Percentiles rank a stretch among this genome's conserved stretches.
phyloP scores from a whole-genome alignment of 2,329 filamentous ascomycete species.

The Cladosporium phlei region DNA sequence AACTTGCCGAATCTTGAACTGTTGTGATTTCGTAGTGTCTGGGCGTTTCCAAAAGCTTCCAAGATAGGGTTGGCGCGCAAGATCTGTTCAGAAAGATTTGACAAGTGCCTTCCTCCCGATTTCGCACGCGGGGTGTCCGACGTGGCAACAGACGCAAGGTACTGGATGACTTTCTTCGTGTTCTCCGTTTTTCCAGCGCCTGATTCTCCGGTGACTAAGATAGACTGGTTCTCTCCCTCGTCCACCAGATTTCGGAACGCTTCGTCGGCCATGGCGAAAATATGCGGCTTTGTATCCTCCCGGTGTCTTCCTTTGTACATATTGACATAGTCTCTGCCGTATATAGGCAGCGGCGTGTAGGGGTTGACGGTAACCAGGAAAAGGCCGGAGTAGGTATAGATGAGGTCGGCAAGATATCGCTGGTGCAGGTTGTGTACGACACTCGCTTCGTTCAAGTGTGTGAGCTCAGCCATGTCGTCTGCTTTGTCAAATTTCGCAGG shows the following conservation, averaged over 20 bases:
- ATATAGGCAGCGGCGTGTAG: conserved; percentile 90
- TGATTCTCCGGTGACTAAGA: conserved; percentile 95
- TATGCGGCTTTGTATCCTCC: conserved; percentile 94
- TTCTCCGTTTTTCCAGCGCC: conserved; percentile 98
- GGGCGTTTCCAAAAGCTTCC: conserved; percentile 96
- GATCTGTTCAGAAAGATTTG: conserved; percentile 93
- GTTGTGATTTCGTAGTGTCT: conserved; percentile 97
- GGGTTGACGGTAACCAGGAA: conserved; percentile 97
- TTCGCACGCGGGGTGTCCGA: conserved; percentile 64
- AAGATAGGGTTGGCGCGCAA: conserved; percentile 93
- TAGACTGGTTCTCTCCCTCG: conserved; percentile 93
- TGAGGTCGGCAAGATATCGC: conserved; percentile 91
- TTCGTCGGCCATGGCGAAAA: conserved; percentile 95
- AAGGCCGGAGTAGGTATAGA: conserved; percentile 94
- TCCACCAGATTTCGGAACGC: conserved; percentile 94
- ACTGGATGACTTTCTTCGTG: conserved; percentile 99
- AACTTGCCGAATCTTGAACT: conserved; percentile 98
- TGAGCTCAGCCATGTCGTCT: conserved; percentile 98
- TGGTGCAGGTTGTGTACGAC: conserved; percentile 96
- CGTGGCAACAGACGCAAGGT: conserved; percentile 88
- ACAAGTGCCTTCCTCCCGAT: conserved; percentile 62
- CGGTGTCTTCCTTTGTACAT: conserved; percentile 91
- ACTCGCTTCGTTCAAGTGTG: conserved; percentile 94
- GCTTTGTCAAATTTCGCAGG: conserved; percentile 99
- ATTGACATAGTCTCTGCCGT: conserved; percentile 93